A percentile compares a stretch with the other conserved stretches of the same genome.
phyloP scores from a whole-genome alignment of 805 yeast genomes.

The Metschnikowia hibisci region DNA sequence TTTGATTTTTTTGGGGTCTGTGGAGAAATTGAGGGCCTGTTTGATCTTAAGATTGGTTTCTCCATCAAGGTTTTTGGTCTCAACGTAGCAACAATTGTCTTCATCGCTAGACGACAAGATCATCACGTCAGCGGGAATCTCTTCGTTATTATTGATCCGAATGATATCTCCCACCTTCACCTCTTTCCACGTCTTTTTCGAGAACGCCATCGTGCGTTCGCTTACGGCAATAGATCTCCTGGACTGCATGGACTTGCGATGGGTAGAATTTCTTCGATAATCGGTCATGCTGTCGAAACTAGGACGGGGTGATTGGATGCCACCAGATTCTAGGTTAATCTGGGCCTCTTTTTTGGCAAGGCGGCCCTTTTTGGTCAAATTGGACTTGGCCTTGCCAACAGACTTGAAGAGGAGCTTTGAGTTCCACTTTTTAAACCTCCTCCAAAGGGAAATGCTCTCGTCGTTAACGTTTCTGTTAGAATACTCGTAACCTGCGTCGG shows the following conservation, averaged over 20 bases:
- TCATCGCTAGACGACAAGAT: constrained; percentile 62
- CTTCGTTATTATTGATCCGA: constrained; percentile 68
- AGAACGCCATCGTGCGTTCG: constrained; percentile 25
- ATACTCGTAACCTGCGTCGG: constrained; percentile 23
- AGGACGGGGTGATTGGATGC: constrained; percentile 17
- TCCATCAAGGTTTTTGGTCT: constrained; percentile 81
- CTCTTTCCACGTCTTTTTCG: constrained; percentile 52
- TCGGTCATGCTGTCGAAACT: constrained; percentile 31
- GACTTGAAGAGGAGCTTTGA: constrained; percentile 27
- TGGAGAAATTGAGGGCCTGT: constrained; percentile 64
- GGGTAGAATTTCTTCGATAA: constrained; percentile 7
- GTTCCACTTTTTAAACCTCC: constrained; percentile 58
- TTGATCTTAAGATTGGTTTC: constrained; percentile 69
- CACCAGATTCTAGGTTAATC: not conserved
- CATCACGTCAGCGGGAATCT: constrained; percentile 72
- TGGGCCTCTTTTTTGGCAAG: constrained; percentile 23
- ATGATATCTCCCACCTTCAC: constrained; percentile 71
- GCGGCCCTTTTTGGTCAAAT: constrained; percentile 34
- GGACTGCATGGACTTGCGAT: constrained; percentile 13
- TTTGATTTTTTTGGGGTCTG: constrained; percentile 40
- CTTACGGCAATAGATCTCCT: constrained; percentile 12
- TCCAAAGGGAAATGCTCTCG: constrained; percentile 64
- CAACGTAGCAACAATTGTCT: constrained; percentile 70
- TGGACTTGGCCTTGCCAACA: constrained; percentile 26
- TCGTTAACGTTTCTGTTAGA: constrained; percentile 58